phyloP scores from a whole-genome alignment of 148 eudicot genomes.

The Suaeda aralocaspica region DNA sequence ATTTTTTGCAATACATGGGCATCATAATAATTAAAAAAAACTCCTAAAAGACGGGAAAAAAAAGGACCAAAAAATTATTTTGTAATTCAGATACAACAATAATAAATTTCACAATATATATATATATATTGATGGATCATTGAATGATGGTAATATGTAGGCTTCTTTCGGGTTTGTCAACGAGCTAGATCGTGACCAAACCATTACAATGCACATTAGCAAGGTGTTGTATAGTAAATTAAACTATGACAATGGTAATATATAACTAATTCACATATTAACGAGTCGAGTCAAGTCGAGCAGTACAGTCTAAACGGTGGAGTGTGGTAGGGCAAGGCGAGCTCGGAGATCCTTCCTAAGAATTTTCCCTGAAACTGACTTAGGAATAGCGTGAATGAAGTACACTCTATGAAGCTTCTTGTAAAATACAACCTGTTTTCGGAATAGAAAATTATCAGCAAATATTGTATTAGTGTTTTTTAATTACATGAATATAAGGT shows the following conservation, averaged over 20 bases:
- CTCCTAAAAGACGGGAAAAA: neutral
- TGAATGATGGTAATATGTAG: too few species aligned
- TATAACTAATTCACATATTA: conserved; percentile 7
- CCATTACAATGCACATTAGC: neutral
- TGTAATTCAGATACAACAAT: conserved; percentile 1
- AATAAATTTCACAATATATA: conserved; percentile 8
- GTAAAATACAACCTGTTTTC: conserved; percentile 68
- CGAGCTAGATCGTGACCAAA: neutral
- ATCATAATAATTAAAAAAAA: too few species aligned
- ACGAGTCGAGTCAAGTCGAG: neutral
- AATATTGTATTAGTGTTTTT: too few species aligned
- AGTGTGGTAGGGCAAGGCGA: conserved; percentile 30
- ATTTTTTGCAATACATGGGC: too few species aligned
- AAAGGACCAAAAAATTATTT: neutral
- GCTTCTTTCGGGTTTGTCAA: neutral
- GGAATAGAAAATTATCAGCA: neutral
- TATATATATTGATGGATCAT: conserved; percentile 6
- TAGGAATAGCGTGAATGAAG: conserved; percentile 70
- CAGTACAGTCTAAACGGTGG: neutral
- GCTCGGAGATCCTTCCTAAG: conserved; percentile 77
- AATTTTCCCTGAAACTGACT: conserved; percentile 81
- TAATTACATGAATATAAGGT: too few species aligned
- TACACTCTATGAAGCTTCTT: conserved; percentile 80
- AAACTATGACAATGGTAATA: neutral
- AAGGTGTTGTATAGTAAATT: neutral